Base-by-base conservation (phyloP, 176 grass and related monocot species). In the Avena eriantha region DNA sequence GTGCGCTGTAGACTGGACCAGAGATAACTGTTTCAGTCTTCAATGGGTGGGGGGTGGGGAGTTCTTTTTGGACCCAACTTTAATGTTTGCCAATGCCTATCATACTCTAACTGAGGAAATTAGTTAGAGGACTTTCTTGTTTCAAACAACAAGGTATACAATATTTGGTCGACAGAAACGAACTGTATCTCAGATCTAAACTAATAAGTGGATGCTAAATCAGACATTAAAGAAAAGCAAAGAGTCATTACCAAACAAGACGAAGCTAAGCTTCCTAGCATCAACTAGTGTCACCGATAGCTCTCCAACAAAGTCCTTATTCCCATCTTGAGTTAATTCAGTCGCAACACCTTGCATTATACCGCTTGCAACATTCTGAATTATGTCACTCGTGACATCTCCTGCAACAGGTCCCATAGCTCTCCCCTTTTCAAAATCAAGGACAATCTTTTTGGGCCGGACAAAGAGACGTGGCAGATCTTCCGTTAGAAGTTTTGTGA, bases 391-490 rank as follows among this genome's bases (percentile, higher is more conserved):
- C 79, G 85, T 80, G 54, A 87, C 55, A 74, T 63, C 69, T 79
- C 90, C 88, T 83, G 93, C 71, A 80, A 96, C 79, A 78, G 96
- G 96, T 55, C 93, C 96, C 74, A 87, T 87, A 73, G 96, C 87
- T 85, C 89, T 95, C 48, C 96, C 97, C 79, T 96, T 82, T 66
- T 93, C 94, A 82, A 98, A 98, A 96, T 98, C 97, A 29, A 98
- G 97, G 60, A 99, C 94, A 12, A 99, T 99, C 86, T 94, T 98
- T 79, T 96, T 96, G 76, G 97, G 97, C 0, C 92, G 93, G 73
- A 96, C 94, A 93, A 99, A 98, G 46, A 99, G 92, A 33, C 92
- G 92, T 85, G 97, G 97, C 59, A 99, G 70, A 73, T 99, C 97
- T 92, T 96, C 97, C 15, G 97, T 99, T 39, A 99, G 54, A 82